Evolutionary conservation across 805 yeast genomes (phyloP), one percentile per base, ranked within the genome.

Genomic region (Candida odintsovae): DNA sequence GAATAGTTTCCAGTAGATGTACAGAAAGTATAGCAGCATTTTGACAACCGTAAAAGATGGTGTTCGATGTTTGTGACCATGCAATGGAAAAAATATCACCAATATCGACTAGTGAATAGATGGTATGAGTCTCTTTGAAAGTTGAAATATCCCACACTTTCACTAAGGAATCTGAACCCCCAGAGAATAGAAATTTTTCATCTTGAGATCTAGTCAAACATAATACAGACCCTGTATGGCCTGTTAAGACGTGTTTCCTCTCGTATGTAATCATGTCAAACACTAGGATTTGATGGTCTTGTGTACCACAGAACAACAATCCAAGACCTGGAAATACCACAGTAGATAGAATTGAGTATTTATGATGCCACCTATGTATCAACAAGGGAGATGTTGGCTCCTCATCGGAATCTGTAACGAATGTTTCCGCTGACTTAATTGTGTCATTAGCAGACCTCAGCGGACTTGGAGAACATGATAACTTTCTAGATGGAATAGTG

Each of bases 41-140:
- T 63, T 94, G 98, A 12, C 96, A 83, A 5, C 99, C 99, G 56
- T 88, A 77, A 51, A 82, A 87, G 4, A 92, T 70, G 0, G 87
- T 78, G 41, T 80, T 73, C 11, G 77, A 62, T 2, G 67, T 53
- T 18, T 78, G 76, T 15, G 83, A 73, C 80, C 94, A 88, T 8
- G 81, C 77, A 29, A 92, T 67, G 9, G 96, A 83, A 61, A 92
- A 92, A 16, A 92, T 85, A 64, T 92, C 99, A 43, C 99, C 99
- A 43, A 92, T 84, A 67, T 92, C 99, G 31, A 85, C 75, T 11
- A 85, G 64, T 1, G 96, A 84, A 63, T 92, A 92, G 8, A 90
- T 78, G 0, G 95, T 85, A 56, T 86, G 85, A 0, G 85, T 64
- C 51, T 73, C 78, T 35, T 61, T 56, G 48, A 75, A 57, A 11